Percentiles rank a stretch among this genome's conserved stretches.
Evolutionary conservation across 2,329 filamentous ascomycete genomes (phyloP).

Genomic region (Geosmithia flava): DNA sequence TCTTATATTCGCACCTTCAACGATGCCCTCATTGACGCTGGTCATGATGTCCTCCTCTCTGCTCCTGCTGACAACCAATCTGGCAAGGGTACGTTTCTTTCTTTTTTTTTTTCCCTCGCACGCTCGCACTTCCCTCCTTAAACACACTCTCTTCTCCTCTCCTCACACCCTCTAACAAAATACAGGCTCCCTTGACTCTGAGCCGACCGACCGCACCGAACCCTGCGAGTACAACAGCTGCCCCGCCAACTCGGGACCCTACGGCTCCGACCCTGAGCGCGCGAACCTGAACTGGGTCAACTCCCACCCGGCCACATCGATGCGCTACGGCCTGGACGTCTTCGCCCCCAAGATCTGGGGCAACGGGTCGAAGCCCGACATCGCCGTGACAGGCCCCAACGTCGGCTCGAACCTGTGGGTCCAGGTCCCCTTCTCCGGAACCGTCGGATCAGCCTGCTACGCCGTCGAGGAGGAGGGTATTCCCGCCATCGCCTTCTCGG

Average conservation of each 20-base stretch:
- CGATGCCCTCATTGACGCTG: constrained; percentile 37
- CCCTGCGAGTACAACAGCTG: constrained; percentile 53
- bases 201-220: constrained; percentile 31
- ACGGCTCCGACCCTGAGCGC: constrained; percentile 42
- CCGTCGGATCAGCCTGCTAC: constrained; percentile 51
- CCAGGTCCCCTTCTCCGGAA: constrained; percentile 47
- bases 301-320: constrained; percentile 52
- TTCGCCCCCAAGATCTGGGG: constrained; percentile 40
- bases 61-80: constrained; percentile 56
- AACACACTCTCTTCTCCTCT: too few relatives aligned
- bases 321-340: constrained; percentile 48
- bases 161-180: too few relatives aligned
- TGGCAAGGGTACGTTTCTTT: constrained; percentile 33
- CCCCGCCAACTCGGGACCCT: constrained; percentile 38
- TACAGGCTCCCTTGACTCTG: constrained; percentile 34
- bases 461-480: constrained; percentile 41
- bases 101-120: not conserved
- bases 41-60: constrained; percentile 51
- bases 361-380: constrained; percentile 35
- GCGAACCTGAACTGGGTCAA: constrained; percentile 60
- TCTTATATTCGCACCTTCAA: constrained; percentile 51
- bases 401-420: constrained; percentile 44
- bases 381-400: constrained; percentile 56
- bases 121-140: not conserved
- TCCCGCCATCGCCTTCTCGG: constrained; percentile 58